A percentile compares a stretch with the other conserved stretches of the same genome.
phyloP scores from a whole-genome alignment of 805 yeast genomes.

The Metschnikowia similis region DNA sequence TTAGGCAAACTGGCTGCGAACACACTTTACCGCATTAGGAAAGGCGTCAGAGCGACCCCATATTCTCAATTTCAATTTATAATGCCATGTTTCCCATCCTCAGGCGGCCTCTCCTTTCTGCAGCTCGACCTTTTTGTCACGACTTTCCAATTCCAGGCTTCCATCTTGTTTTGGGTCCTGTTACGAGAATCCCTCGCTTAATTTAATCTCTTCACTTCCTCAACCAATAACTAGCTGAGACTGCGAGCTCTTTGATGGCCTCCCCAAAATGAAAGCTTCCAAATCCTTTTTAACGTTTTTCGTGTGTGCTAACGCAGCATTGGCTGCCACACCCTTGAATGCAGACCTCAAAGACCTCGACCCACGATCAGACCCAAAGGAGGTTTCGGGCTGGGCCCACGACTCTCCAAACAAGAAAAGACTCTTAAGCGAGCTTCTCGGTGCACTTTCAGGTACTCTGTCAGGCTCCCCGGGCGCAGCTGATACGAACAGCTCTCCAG shows the following conservation, averaged over 20 bases:
- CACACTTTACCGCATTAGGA: conserved; percentile 14
- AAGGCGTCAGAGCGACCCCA: background rate
- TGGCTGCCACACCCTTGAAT: background rate
- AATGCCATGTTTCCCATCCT: conserved; percentile 1
- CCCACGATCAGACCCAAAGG: background rate
- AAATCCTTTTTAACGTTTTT: conserved; percentile 4
- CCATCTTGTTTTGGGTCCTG: background rate
- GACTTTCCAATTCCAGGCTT: background rate
- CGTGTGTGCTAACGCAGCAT: conserved; percentile 3
- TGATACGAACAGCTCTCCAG: background rate
- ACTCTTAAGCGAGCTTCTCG: conserved; percentile 3
- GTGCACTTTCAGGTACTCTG: conserved; percentile 1
- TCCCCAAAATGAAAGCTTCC: conserved; percentile 5
- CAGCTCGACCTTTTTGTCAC: background rate
- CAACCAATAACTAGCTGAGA: background rate
- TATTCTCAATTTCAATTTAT: conserved; percentile 5
- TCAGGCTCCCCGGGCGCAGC: background rate
- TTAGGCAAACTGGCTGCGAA: conserved; percentile 17
- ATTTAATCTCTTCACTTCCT: background rate
- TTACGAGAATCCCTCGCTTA: conserved; percentile 3
- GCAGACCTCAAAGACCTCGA: background rate
- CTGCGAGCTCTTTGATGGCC: conserved; percentile 1
- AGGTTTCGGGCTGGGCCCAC: background rate
- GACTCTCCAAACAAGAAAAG: conserved; percentile 1
- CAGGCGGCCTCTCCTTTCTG: background rate